Evolutionary conservation across 73 alveolate genomes (phyloP).

Genomic region (Paramecium tetraurelia): DNA sequence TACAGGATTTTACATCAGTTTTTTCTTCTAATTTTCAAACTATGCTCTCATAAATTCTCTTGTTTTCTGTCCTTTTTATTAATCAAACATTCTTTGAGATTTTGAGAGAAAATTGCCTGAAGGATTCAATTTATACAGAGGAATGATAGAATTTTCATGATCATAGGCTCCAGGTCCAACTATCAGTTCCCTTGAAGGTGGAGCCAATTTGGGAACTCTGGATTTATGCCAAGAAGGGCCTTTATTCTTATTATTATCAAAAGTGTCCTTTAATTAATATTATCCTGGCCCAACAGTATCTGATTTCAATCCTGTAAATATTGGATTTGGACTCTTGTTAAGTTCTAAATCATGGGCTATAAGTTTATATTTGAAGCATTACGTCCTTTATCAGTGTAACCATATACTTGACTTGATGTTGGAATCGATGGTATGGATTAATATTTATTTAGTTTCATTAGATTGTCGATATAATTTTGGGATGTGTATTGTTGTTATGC

Average conservation of each 20-base stretch:
- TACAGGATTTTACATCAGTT: slow-evolving; percentile 38
- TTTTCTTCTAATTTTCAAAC: neutral
- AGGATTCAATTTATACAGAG: slow-evolving; percentile 48
- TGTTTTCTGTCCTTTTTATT: neutral
- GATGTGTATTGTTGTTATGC: slow-evolving; percentile 11
- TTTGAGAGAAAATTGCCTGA: slow-evolving; percentile 46
- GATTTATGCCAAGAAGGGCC: slow-evolving; percentile 53
- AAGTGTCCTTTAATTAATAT: slow-evolving; percentile 14
- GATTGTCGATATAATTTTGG: neutral
- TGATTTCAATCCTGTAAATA: neutral
- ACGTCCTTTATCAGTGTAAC: slow-evolving; percentile 48
- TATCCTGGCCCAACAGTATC: slow-evolving; percentile 48
- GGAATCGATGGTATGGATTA: slow-evolving; percentile 33
- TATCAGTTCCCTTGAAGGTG: neutral
- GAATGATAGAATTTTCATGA: neutral
- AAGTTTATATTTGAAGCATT: neutral
- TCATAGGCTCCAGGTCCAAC: slow-evolving; percentile 65
- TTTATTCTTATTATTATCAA: slow-evolving; percentile 23
- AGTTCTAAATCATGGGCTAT: neutral
- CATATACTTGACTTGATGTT: neutral
- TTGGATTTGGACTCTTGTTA: neutral
- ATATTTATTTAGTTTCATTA: slow-evolving; percentile 14
- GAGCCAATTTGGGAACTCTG: slow-evolving; percentile 27
- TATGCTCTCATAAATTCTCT: slow-evolving; percentile 21
- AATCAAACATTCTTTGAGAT: slow-evolving; percentile 57